Conservation (phyloP, 2,329 filamentous ascomycete genomes). For the Nannizziopsis arthrosporioides region DNA sequence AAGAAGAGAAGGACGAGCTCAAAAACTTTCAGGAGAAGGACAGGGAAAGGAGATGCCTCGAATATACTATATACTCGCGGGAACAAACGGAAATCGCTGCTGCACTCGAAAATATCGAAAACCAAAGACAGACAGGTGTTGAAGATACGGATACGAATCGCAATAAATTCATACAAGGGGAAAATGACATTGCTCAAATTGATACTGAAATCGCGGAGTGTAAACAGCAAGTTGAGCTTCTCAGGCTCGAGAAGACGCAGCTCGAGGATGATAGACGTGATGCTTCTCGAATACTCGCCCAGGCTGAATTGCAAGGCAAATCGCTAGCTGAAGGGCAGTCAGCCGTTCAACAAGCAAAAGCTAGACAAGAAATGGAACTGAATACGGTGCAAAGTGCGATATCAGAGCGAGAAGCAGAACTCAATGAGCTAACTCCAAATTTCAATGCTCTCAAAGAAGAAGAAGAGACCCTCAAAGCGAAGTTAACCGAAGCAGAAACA, state of each 20-base stretch:
- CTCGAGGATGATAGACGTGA: conserved; percentile 84
- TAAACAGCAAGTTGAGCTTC: conserved; percentile 69
- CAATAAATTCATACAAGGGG: conserved; percentile 61
- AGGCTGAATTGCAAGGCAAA: conserved; percentile 75
- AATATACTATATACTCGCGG: conserved; percentile 87
- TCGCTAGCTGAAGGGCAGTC: conserved; percentile 72
- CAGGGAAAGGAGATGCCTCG: conserved; percentile 75
- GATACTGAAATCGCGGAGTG: conserved; percentile 69
- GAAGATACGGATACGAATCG: conserved; percentile 75
- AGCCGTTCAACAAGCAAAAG: conserved; percentile 59
- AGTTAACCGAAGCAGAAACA: conserved; percentile 65
- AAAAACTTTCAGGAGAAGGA: conserved; percentile 92
- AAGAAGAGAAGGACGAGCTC: conserved; percentile 94
- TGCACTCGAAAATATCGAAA: conserved; percentile 71
- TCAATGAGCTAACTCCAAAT: conserved; percentile 62
- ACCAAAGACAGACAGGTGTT: conserved; percentile 65
- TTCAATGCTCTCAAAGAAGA: conserved; percentile 62
- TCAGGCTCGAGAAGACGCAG: conserved; percentile 74
- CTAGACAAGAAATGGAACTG: conserved; percentile 60
- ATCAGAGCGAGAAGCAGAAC: conserved; percentile 60
- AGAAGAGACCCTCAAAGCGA: conserved; percentile 58
- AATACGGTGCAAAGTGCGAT: conserved; percentile 63
- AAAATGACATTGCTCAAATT: conserved; percentile 65
- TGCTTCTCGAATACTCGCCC: conserved; percentile 64
- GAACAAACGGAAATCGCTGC: conserved; percentile 71